Evolutionary conservation across 2,329 filamentous ascomycete genomes (phyloP), one percentile per base, ranked within the genome.

Genomic region (Pezicula radicicola): DNA sequence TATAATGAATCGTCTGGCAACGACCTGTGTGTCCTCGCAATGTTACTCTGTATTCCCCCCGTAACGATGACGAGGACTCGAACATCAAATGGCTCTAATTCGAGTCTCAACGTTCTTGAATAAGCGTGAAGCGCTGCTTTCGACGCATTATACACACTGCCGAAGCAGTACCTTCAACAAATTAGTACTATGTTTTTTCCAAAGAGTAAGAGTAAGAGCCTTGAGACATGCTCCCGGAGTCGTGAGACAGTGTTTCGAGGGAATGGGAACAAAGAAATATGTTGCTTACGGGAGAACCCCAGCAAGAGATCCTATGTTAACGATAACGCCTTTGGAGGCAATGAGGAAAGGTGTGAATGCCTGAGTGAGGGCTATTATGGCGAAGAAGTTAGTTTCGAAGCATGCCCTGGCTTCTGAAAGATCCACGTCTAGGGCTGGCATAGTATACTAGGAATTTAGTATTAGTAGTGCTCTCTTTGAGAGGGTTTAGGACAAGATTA

Each of bases 241-340:
- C n/a, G n/a, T n/a, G n/a, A n/a, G n/a, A n/a, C n/a, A n/a, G n/a
- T n/a, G n/a, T n/a, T n/a, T n/a, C n/a, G n/a, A n/a, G n/a, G n/a
- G n/a, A n/a, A n/a, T n/a, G n/a, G n/a, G n/a, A n/a, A n/a, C n/a
- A n/a, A n/a, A n/a, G n/a, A n/a, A n/a, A n/a, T n/a, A n/a, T n/a
- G n/a, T n/a, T n/a, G n/a, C n/a, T n/a, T n/a, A 51, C 21, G 52
- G 54, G 10, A 42, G 27, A n/a, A 37, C 33, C 21, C 46, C 46
- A 33, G 41, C 49, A 9, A 65, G 50, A 18, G 71, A 74, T 41
- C 72, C 72, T 52, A 74, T 64, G 49, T 74, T 71, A 16, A 75
- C 67, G 55, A 75, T 72, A 3, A 68, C 73, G 27, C 74, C 73
- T 25, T 53, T 43, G 36, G 55, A 33, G n/a, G 28, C 12, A 41